phyloP scores from a whole-genome alignment of 2,329 filamentous ascomycete genomes.

The Verticillium albo-atrum region DNA sequence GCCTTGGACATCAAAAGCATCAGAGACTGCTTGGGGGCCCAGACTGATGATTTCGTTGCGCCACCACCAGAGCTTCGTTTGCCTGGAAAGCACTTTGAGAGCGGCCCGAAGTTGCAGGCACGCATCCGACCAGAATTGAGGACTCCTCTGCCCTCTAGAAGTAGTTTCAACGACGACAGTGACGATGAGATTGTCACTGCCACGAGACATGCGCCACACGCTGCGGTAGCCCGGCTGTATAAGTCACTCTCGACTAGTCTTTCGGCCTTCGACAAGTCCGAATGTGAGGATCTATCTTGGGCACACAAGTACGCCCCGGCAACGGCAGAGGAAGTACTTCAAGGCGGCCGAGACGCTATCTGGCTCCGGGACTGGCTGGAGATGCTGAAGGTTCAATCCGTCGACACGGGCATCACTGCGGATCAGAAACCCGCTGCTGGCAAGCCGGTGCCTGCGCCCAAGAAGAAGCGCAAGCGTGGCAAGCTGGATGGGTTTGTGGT shows the following conservation, averaged over 20 bases:
- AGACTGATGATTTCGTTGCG: slow-evolving; percentile 35
- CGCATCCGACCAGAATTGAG: slow-evolving; percentile 43
- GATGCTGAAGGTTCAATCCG: slow-evolving; percentile 69
- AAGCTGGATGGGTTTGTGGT: slow-evolving; percentile 79
- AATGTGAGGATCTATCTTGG: slow-evolving; percentile 73
- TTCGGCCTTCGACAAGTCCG: slow-evolving; percentile 75
- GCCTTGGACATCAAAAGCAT: slow-evolving; percentile 34
- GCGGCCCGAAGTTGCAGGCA: slow-evolving; percentile 47
- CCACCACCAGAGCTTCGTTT: slow-evolving; percentile 46
- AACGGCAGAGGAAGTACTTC: slow-evolving; percentile 67
- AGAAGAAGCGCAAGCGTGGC: slow-evolving; percentile 66
- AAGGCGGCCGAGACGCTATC: slow-evolving; percentile 63
- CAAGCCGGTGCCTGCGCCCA: slow-evolving; percentile 25
- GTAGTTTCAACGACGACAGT: slow-evolving; percentile 13
- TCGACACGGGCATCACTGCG: slow-evolving; percentile 55
- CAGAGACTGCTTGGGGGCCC: slow-evolving; percentile 24
- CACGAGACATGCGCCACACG: slow-evolving; percentile 35
- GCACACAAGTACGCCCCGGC: slow-evolving; percentile 78
- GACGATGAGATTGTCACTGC: slow-evolving; percentile 27
- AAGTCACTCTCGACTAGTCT: slow-evolving; percentile 54
- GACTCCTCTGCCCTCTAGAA: slow-evolving; percentile 15
- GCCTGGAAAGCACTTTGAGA: slow-evolving; percentile 53
- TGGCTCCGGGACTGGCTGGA: slow-evolving; percentile 79
- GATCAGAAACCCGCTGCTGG: slow-evolving; percentile 20
- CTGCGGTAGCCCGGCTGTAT: slow-evolving; percentile 57